A percentile compares a stretch with the other conserved stretches of the same genome.
Evolutionary conservation across 192 early-diverging fungal genomes (phyloP).

Genomic region (Coemansia sp.): DNA sequence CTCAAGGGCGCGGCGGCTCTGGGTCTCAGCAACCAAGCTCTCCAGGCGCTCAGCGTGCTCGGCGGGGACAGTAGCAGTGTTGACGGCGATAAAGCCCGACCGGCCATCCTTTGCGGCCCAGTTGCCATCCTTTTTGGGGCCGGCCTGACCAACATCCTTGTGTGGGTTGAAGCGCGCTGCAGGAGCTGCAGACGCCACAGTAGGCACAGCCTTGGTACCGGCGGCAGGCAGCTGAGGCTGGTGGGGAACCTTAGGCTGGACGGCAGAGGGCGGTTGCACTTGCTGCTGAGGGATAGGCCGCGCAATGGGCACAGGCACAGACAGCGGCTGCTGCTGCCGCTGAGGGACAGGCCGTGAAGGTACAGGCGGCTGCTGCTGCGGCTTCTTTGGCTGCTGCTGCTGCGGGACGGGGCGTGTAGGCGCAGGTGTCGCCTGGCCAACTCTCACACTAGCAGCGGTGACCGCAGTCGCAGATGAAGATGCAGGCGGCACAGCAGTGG

Average conservation of each 20-base stretch:
- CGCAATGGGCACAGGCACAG: no score
- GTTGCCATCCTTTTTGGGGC: constrained; percentile 33
- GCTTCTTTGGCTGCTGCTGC: no score
- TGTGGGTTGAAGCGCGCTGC: constrained; percentile 48
- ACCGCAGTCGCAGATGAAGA: neutral
- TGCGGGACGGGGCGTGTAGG: neutral
- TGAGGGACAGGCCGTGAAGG: neutral
- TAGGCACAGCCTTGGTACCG: constrained; percentile 12
- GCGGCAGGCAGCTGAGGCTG: constrained; percentile 3
- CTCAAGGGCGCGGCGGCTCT: constrained; percentile 35
- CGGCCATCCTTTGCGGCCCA: constrained; percentile 50
- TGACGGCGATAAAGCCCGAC: constrained; percentile 46
- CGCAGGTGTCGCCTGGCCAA: neutral
- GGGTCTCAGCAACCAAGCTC: constrained; percentile 27
- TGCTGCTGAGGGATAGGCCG: no score
- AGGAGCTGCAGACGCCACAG: neutral
- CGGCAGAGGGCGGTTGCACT: no score
- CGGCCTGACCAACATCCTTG: constrained; percentile 47
- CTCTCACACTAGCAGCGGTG: neutral
- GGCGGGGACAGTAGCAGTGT: constrained; percentile 31
- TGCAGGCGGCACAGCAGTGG: neutral
- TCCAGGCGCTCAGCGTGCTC: constrained; percentile 17
- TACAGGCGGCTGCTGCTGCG: neutral
- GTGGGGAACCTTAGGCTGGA: neutral
- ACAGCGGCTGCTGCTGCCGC: no score